Conservation (phyloP, 2,329 filamentous ascomycete genomes). For the Peltaster fructicola region DNA sequence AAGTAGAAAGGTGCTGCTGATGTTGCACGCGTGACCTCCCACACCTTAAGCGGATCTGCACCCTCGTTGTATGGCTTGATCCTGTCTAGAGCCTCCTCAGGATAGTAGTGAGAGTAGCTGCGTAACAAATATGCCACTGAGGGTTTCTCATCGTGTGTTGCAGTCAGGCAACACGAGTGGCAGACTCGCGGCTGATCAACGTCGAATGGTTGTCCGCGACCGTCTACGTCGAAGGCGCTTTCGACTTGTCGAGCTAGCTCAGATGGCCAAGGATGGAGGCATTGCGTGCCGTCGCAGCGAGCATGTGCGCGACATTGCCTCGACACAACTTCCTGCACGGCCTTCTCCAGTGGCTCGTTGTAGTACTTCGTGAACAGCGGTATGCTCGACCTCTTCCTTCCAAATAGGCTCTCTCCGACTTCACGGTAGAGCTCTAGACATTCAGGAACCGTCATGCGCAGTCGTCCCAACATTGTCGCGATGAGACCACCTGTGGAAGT, state of each 20-base stretch:
- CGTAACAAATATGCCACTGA: conserved; percentile 32
- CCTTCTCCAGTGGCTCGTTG: conserved; percentile 30
- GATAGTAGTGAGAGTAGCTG: conserved; percentile 30
- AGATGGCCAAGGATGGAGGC: conserved; percentile 27
- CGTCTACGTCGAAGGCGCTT: conserved; percentile 1
- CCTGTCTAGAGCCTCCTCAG: conserved; percentile 23
- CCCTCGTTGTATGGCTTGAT: conserved; percentile 31
- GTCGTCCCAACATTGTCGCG: conserved; percentile 30
- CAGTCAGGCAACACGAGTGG: conserved; percentile 29
- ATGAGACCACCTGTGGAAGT: conserved; percentile 35
- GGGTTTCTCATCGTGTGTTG: conserved; percentile 29
- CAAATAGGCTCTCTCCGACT: conserved; percentile 32
- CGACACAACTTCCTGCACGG: conserved; percentile 28
- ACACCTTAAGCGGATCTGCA: conserved; percentile 29
- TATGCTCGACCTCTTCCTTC: conserved; percentile 24
- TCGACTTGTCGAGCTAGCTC: too few relatives aligned
- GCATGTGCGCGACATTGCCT: conserved; percentile 27
- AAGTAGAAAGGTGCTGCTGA: conserved; percentile 36
- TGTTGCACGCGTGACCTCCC: conserved; percentile 34
- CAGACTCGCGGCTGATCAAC: conserved; percentile 18
- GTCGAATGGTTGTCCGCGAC: conserved; percentile 12
- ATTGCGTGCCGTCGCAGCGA: conserved; percentile 24
- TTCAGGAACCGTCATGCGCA: conserved; percentile 32
- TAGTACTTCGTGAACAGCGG: conserved; percentile 33
- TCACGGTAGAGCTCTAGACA: conserved; percentile 29